Conservation (phyloP, 768 basidiomycete genomes). For the Clitopilus hobsonii region DNA sequence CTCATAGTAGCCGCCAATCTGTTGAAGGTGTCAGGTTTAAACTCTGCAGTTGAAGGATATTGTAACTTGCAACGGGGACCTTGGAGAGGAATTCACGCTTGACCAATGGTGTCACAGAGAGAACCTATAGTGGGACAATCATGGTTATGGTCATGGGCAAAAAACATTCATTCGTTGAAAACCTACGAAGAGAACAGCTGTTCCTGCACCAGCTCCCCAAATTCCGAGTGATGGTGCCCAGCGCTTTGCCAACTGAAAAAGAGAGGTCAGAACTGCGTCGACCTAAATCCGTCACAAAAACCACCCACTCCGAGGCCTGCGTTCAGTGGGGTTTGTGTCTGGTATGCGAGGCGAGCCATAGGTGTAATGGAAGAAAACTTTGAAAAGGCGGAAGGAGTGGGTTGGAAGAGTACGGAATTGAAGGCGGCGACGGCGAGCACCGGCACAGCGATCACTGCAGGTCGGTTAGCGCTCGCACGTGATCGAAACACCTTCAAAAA, state of each 20-base stretch:
- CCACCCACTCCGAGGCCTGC: conserved; percentile 33
- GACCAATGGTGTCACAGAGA: conserved; percentile 84
- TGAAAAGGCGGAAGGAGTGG: conserved; percentile 9
- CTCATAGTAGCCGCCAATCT: conserved; percentile 66
- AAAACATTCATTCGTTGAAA: neutral
- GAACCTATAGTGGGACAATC: conserved; percentile 37
- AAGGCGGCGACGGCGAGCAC: conserved; percentile 21
- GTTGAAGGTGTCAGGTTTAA: conserved; percentile 5
- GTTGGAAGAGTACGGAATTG: conserved; percentile 26
- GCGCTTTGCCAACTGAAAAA: conserved; percentile 39
- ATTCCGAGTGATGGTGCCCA: conserved; percentile 61
- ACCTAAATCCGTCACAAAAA: neutral
- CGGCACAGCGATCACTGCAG: conserved; percentile 10
- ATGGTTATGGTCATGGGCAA: neutral
- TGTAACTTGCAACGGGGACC: conserved; percentile 48
- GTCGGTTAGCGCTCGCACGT: conserved; percentile 3
- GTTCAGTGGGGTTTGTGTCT: conserved; percentile 31
- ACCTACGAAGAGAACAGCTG: conserved; percentile 64
- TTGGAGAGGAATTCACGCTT: conserved; percentile 70
- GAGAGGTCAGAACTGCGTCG: conserved; percentile 7
- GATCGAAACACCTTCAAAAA: neutral
- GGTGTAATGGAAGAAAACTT: conserved; percentile 3
- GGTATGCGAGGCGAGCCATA: conserved; percentile 42
- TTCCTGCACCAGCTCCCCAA: conserved; percentile 71
- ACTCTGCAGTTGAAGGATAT: conserved; percentile 5